Evolutionary conservation across 345 rosid species (phyloP), one percentile per base, ranked within the genome.

Genomic region (Aquilaria malaccensis): DNA sequence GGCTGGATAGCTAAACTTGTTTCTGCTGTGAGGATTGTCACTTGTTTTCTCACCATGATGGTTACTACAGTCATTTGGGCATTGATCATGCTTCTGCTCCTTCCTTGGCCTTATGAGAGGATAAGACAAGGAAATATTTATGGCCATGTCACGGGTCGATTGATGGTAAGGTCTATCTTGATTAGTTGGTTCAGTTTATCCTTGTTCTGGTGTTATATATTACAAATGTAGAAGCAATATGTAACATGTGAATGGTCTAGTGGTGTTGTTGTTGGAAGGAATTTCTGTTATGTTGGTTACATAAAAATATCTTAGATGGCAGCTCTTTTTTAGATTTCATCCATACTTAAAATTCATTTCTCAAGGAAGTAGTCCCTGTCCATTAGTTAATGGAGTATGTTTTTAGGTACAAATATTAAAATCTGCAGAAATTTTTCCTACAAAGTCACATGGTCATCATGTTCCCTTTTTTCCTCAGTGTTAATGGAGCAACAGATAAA

Each of bases 141-240:
- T 52, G 85, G 88, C 13, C 85, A 83, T 69, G 74, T 78, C 5
- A 78, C 85, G 64, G 88, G 85, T 32, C 70, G 88, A 74, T 70
- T 83, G 74, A 43, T 83, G 77, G 85, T 83, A 67, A 76, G 77
- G 37, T n/a, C 30, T 31, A 22, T 15, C 11, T n/a, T 57, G 7
- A 52, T 46, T 66, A 12, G 7, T 67, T 61, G 22, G 11, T 41
- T 13, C 31, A 51, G 13, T 49, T 45, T 61, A 29, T 2, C 9
- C 37, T 11, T 56, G 12, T 41, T 57, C 15, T 10, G 29, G 43
- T 22, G 15, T 30, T 30, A 31, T 13, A 32, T 56, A 22, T 22
- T 22, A 3, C 37, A 31, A 13, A 2, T 12, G 1, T 9, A 11
- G 33, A 1, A 55, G 22, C 6, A 3, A 13, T 2, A 6, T 55